Conservation (phyloP, 352 stramenopile species). For the Phytopythium boreale region DNA sequence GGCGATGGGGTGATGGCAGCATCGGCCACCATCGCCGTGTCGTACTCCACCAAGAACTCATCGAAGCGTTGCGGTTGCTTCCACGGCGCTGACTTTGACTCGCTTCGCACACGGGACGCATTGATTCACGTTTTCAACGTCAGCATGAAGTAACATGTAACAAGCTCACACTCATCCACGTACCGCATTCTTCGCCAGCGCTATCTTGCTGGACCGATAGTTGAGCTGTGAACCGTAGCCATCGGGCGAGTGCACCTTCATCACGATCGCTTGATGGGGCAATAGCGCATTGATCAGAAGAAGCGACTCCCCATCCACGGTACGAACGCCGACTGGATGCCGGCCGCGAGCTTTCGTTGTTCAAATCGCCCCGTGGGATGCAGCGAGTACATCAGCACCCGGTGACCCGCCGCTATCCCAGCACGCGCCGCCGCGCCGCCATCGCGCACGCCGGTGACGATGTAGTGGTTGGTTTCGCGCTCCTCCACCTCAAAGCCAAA, state of each 20-base stretch:
- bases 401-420: not conserved
- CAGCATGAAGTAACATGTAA: not conserved
- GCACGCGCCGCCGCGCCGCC: too few species aligned
- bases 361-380: not conserved
- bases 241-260: not conserved
- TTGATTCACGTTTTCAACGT: not conserved
- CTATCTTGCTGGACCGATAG: not conserved
- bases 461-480: not conserved
- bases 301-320: not conserved
- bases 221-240: not conserved
- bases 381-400: not conserved
- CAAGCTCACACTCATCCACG: not conserved
- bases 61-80: not conserved
- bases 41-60: not conserved
- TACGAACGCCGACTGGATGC: not conserved
- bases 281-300: not conserved
- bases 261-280: not conserved
- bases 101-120: not conserved
- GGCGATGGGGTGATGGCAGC: not conserved
- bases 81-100: not conserved
- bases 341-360: not conserved
- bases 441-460: not conserved
- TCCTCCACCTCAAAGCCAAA: not conserved
- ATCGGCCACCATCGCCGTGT: not conserved
- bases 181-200: not conserved